Evolutionary conservation across 2,329 filamentous ascomycete genomes (phyloP), one percentile per base, ranked within the genome.

Genomic region (Cercospora sp.): DNA sequence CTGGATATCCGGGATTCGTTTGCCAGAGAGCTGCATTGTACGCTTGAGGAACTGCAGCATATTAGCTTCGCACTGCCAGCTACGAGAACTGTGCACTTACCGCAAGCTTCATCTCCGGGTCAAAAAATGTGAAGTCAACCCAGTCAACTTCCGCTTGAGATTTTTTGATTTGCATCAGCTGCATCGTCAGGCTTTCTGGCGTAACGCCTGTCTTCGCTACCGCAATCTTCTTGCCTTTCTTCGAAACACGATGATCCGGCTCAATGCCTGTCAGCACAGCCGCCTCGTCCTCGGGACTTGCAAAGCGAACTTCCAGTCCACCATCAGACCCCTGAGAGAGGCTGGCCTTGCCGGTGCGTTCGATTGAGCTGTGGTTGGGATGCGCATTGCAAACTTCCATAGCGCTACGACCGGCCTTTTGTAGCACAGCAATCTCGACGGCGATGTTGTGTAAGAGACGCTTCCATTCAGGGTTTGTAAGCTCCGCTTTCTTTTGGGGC

Each of bases 11-110:
- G 91, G 84, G 72, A 97, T 84, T 68, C 88, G 86, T 69, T 89
- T 87, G 69, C 92, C 92, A n/a, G 90, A 94, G 69, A 97, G 84
- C 78, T 95, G 91, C 78, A 90, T 88, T 69, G 93, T 82, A 68
- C 92, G 90, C 82, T 97, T 97, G 75, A 89, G 82, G 72, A 95
- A 85, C 94, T 97, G 73, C 28, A 16, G n/a, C 24, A n/a, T 66
- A 68, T 75, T 61, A 77, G 69, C 63, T 61, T 62, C 5, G 18
- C 37, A 28, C 12, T 28, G 61, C 13, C 16, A 59, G 55, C 55
- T 32, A 37, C 30, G 55, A 59, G 13, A 21, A 5, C n/a, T 24
- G 30, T 43, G 55, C 16, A 55, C 60, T 40, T 86, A 95, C 92
- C 66, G 89, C 88, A 82, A 95, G 94, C 77, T 91, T 93, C 71